Percentiles rank a stretch among this genome's conserved stretches.
Evolutionary conservation across 1,284 basidiomycete species (phyloP).

Genomic region (Malassezia globosa): DNA sequence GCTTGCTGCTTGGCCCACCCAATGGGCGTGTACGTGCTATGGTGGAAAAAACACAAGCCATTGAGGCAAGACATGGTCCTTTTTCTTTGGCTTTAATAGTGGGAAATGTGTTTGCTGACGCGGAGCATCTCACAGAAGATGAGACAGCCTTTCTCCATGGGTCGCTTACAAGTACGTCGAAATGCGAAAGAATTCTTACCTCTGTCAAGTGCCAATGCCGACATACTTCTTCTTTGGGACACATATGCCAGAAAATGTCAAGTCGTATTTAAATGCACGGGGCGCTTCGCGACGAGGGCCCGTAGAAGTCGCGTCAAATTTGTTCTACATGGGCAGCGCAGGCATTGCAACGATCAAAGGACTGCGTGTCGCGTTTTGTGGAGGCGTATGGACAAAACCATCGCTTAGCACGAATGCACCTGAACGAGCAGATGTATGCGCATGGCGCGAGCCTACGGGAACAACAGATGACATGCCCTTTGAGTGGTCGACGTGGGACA

Average conservation of each 20-base stretch:
- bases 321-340: slow-evolving; percentile 28
- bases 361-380: slow-evolving; percentile 27
- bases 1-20: slow-evolving; percentile 75
- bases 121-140: slow-evolving; percentile 48
- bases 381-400: slow-evolving; percentile 12
- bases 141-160: slow-evolving; percentile 59
- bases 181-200: not conserved
- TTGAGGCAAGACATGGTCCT: slow-evolving; percentile 85
- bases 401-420: not conserved
- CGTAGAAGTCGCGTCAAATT: slow-evolving; percentile 18
- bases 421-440: not conserved
- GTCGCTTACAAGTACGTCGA: slow-evolving; percentile 48
- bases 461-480: not conserved
- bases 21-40: slow-evolving; percentile 64
- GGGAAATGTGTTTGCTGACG: slow-evolving; percentile 70
- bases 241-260: not conserved
- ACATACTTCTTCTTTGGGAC: slow-evolving; percentile 83
- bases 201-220: slow-evolving; percentile 63
- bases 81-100: slow-evolving; percentile 76
- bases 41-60: slow-evolving; percentile 68
- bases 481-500: not conserved
- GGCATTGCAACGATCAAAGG: slow-evolving; percentile 21
- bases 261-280: not conserved
- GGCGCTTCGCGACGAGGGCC: not conserved
- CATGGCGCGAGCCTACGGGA: not conserved